Evolutionary conservation across 495 filamentous ascomycete genomes (phyloP).

Genomic region (Pyronema domesticum): DNA sequence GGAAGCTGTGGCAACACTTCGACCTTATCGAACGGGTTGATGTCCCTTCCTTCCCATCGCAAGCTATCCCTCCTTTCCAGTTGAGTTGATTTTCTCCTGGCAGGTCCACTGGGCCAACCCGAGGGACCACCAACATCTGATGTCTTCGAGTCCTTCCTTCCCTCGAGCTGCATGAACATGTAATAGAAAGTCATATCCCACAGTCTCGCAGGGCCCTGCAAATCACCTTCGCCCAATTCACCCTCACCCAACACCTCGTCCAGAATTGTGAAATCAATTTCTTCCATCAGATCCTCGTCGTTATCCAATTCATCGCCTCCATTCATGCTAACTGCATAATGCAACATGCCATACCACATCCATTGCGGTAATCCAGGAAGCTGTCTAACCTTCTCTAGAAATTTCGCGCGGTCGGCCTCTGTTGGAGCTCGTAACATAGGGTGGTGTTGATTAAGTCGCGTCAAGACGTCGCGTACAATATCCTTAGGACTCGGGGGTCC

Average conservation of each 20-base stretch:
- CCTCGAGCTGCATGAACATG: background rate
- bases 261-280: background rate
- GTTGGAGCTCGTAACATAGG: background rate
- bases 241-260: background rate
- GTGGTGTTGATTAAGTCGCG: background rate
- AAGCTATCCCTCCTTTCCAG: background rate
- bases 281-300: background rate
- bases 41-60: too few relatives aligned
- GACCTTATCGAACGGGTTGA: too few relatives aligned
- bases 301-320: background rate
- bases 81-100: too few relatives aligned
- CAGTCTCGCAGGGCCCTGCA: background rate
- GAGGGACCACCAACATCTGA: too few relatives aligned
- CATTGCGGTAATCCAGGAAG: background rate
- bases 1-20: too few relatives aligned
- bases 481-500: background rate
- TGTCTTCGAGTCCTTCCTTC: background rate
- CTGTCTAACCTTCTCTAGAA: background rate
- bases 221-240: background rate
- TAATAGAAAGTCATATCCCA: background rate
- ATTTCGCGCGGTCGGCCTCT: background rate
- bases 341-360: constrained; percentile 2
- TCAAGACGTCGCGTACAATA: background rate
- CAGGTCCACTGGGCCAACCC: too few relatives aligned
- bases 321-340: background rate